Evolutionary conservation across 163 green algal species (phyloP), one percentile per base, ranked within the genome.

Genomic region (Trebouxiophyceae sp.): DNA sequence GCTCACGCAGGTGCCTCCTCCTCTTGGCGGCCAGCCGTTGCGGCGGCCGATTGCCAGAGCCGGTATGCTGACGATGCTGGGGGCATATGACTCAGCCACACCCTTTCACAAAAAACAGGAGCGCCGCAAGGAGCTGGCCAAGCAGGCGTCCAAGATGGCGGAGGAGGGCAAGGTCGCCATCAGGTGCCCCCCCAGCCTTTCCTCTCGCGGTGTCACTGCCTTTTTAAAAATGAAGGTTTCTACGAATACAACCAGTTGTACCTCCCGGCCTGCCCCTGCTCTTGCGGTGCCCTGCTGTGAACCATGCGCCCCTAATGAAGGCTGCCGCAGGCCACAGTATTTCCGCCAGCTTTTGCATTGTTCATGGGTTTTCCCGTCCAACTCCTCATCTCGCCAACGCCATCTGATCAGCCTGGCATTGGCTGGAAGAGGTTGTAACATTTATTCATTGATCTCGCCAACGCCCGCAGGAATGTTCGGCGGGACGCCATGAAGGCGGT

Each of bases 161-260:
- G 91, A 97, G 76, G 90, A 97, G 23, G 85, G 87, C 67, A 96
- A 96, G 79, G 88, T 97, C 20, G 90, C 91, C 20, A 73, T 87
- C 16, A 74, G 72, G 72, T 75, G 33, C n/a, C n/a, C n/a, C n/a
- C n/a, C n/a, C n/a, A n/a, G n/a, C n/a, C n/a, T n/a, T n/a, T n/a
- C n/a, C n/a, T n/a, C n/a, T n/a, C n/a, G n/a, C n/a, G n/a, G n/a
- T n/a, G n/a, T n/a, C n/a, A n/a, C n/a, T n/a, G n/a, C n/a, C n/a
- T n/a, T n/a, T n/a, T n/a, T n/a, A n/a, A n/a, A n/a, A n/a, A n/a
- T n/a, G n/a, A n/a, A n/a, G n/a, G n/a, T n/a, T n/a, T n/a, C n/a
- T n/a, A n/a, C n/a, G n/a, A n/a, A n/a, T n/a, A n/a, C n/a, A n/a
- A n/a, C n/a, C n/a, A n/a, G n/a, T n/a, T n/a, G n/a, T n/a, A n/a